phyloP scores from a whole-genome alignment of 345 rosid genomes.

The Cardamine chenopodiifolia region DNA sequence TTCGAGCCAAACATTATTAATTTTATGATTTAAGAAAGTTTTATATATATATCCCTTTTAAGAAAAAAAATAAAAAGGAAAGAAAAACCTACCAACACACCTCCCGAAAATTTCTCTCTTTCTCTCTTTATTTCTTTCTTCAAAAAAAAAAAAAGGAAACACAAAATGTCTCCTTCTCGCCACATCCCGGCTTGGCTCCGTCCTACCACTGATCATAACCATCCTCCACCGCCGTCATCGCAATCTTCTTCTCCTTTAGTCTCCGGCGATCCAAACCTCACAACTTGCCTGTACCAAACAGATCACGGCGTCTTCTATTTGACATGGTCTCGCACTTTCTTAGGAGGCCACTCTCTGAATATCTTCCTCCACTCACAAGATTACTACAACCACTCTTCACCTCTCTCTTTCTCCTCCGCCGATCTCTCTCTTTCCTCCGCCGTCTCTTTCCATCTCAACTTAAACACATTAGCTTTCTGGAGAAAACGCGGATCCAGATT shows the following conservation, averaged over 20 bases:
- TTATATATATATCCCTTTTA: not conserved
- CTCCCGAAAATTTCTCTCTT: slow-evolving; percentile 12
- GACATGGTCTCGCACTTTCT: slow-evolving; percentile 76
- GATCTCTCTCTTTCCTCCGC: slow-evolving; percentile 53
- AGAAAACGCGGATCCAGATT: slow-evolving; percentile 70
- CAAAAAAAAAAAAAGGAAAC: not conserved
- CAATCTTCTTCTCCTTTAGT: slow-evolving; percentile 52
- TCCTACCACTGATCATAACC: slow-evolving; percentile 35
- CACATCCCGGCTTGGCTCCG: slow-evolving; percentile 36
- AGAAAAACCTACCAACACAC: slow-evolving; percentile 27
- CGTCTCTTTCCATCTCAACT: slow-evolving; percentile 66
- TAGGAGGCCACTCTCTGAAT: slow-evolving; percentile 86
- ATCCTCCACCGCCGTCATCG: slow-evolving; percentile 12
- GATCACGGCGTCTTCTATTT: slow-evolving; percentile 77
- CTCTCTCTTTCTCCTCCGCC: slow-evolving; percentile 49
- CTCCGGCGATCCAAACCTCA: slow-evolving; percentile 62
- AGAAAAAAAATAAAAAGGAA: not conserved
- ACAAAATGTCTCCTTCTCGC: slow-evolving; percentile 53
- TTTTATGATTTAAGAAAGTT: not conserved
- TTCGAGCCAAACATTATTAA: slow-evolving; percentile 36
- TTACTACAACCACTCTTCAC: slow-evolving; percentile 39
- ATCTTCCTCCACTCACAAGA: slow-evolving; percentile 70
- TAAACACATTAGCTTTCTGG: slow-evolving; percentile 81
- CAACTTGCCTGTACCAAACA: slow-evolving; percentile 77
- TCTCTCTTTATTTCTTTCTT: not conserved